Evolutionary conservation across 257 asterid species (phyloP).

Genomic region (Solanum rostratum): DNA sequence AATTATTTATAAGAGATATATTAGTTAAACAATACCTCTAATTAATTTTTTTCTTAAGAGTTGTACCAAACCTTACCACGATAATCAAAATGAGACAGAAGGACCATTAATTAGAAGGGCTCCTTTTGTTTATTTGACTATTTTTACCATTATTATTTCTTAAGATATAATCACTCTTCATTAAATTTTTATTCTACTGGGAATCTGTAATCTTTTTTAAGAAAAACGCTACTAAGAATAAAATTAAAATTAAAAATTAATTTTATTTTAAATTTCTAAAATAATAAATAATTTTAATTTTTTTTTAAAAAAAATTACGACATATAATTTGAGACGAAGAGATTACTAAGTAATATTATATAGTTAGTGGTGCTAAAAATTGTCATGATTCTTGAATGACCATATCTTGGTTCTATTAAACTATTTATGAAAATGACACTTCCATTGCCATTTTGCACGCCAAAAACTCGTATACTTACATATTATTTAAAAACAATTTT

Average conservation of each 20-base stretch:
- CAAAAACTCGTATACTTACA: not conserved
- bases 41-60: too few species aligned
- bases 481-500: not conserved
- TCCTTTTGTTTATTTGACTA: not conserved
- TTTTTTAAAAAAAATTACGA: not conserved
- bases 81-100: too few species aligned
- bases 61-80: too few species aligned
- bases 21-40: too few species aligned
- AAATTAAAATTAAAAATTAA: too few species aligned
- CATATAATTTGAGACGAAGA: not conserved
- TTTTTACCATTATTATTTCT: too few species aligned
- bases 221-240: too few species aligned
- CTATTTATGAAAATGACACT: constrained; percentile 15
- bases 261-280: too few species aligned
- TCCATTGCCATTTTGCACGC: not conserved
- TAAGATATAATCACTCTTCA: too few species aligned
- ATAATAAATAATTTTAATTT: not conserved
- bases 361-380: constrained; percentile 5
- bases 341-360: not conserved
- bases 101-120: not conserved
- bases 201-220: too few species aligned
- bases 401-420: not conserved
- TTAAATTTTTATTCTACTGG: not conserved
- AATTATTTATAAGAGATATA: too few species aligned
- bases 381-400: constrained; percentile 9